Conservation (phyloP, 129 eudicot genomes). For the Artemisia tridentata region DNA sequence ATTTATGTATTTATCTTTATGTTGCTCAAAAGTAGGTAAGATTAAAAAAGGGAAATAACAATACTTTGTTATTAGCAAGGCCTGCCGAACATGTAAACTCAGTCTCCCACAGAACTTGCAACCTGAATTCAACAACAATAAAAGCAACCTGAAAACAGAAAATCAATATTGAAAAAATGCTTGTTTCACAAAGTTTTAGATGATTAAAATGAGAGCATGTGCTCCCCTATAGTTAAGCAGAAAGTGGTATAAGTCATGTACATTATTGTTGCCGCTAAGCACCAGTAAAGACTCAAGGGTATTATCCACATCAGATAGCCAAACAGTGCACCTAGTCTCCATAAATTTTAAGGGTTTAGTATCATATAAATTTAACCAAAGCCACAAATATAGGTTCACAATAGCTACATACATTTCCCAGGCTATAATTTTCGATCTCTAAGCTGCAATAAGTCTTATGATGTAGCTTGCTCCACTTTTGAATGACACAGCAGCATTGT, state of each 20-base stretch:
- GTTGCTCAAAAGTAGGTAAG: no score
- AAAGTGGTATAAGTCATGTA: slow-evolving; percentile 77
- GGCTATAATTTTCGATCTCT: slow-evolving; percentile 75
- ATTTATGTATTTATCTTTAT: no score
- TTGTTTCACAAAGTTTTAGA: not conserved
- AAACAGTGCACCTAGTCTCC: slow-evolving; percentile 58
- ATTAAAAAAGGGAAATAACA: no score
- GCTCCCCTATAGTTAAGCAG: slow-evolving; percentile 75
- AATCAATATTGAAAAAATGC: slow-evolving; percentile 14
- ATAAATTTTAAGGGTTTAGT: not conserved
- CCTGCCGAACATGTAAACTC: no score
- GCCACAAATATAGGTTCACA: not conserved
- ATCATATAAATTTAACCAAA: not conserved
- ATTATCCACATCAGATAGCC: slow-evolving; percentile 66
- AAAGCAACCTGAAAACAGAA: slow-evolving; percentile 47
- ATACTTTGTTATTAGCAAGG: no score
- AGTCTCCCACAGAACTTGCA: no score
- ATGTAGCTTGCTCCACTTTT: slow-evolving; percentile 72
- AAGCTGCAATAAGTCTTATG: slow-evolving; percentile 88
- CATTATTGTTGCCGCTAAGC: slow-evolving; percentile 57
- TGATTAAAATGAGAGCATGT: not conserved
- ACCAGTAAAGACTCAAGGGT: slow-evolving; percentile 71
- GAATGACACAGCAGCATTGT: slow-evolving; percentile 81
- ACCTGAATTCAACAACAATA: no score
- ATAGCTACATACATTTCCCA: slow-evolving; percentile 57